Base-by-base conservation (phyloP, 305 asterid species). In the Fraxinus angustifolia region DNA sequence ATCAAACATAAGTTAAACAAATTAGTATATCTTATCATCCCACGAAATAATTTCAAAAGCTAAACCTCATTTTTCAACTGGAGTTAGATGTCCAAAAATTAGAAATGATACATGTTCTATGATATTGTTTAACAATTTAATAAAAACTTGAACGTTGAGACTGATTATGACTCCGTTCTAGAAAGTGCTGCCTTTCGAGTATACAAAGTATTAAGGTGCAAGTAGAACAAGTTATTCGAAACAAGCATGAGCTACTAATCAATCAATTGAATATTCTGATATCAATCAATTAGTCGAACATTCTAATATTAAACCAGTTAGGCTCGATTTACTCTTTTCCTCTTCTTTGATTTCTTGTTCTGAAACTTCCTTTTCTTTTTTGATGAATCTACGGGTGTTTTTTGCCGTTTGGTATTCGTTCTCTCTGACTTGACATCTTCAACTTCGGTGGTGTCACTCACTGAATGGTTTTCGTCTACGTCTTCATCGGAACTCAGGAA, bases 401-500 rank as follows among this genome's bases (percentile, higher is more conserved):
- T 87, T 56, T 79, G 82, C 79, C 82, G 91, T 81, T 84, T 89
- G 82, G 73, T 75, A 34, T 81, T 8, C 6, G 21, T 84, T 35
- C 82, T 81, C 87, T 77, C 79, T 60, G 80, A 70, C 28, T 83
- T 85, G 8, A 50, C 80, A 58, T 85, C 93, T 21, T 84, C 98
- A 6, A 16, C 85, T 11, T 88, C 85, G 8, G 73, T 83, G 34
- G 75, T 17, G 40, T 85, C 86, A 73, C 83, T 86, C 16, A 78
- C 2, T 6, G 84, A 86, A 80, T 77, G 21, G 38, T 30, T 11
- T 67, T 67, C 40, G 0, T 68, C 82, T 19, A 80, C 88, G 1
- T 91, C 96, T 4, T 92, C 97, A 42, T 93, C 97, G 2, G 94
- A 89, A 86, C 98, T 95, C 77, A 93, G 93, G 73, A 91, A 79